phyloP scores from a whole-genome alignment of 2,329 filamentous ascomycete genomes.

The Penicillium sp. region DNA sequence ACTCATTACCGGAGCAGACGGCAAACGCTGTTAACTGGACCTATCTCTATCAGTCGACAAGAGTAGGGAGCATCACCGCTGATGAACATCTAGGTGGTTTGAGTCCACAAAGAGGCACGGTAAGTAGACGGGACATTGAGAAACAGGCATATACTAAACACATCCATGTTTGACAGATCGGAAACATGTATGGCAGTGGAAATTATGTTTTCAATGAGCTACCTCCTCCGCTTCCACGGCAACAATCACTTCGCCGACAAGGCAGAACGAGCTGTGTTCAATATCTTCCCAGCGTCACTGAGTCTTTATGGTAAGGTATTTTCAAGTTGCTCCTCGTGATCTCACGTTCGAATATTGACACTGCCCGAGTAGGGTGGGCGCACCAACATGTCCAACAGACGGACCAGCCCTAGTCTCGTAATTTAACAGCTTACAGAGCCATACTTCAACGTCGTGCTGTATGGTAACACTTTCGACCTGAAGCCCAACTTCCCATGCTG shows the following conservation, averaged over 20 bases:
- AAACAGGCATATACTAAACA: slow-evolving; percentile 2
- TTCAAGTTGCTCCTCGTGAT: not conserved
- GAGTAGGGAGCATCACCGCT: not conserved
- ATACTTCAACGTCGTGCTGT: slow-evolving; percentile 53
- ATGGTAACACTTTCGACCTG: slow-evolving; percentile 54
- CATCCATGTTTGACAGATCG: slow-evolving; percentile 42
- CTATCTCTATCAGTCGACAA: not conserved
- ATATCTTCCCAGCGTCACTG: slow-evolving; percentile 56
- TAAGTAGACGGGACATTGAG: not conserved
- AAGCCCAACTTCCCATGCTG: slow-evolving; percentile 58
- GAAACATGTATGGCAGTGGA: slow-evolving; percentile 58
- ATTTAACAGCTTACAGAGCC: slow-evolving; percentile 41
- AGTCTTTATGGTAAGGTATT: slow-evolving; percentile 45
- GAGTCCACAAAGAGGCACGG: not conserved
- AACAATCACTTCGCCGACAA: slow-evolving; percentile 53
- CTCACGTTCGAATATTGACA: not conserved
- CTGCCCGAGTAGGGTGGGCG: slow-evolving; percentile 46
- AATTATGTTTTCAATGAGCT: slow-evolving; percentile 54
- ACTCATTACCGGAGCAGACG: slow-evolving; percentile 31
- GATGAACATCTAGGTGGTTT: not conserved
- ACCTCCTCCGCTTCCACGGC: slow-evolving; percentile 54
- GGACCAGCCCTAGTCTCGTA: slow-evolving; percentile 55
- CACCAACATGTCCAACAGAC: slow-evolving; percentile 59
- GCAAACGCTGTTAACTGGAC: not conserved
- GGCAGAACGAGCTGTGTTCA: slow-evolving; percentile 57